Evolutionary conservation across 2,329 filamentous ascomycete genomes (phyloP).

Genomic region (Stemphylium beticola): DNA sequence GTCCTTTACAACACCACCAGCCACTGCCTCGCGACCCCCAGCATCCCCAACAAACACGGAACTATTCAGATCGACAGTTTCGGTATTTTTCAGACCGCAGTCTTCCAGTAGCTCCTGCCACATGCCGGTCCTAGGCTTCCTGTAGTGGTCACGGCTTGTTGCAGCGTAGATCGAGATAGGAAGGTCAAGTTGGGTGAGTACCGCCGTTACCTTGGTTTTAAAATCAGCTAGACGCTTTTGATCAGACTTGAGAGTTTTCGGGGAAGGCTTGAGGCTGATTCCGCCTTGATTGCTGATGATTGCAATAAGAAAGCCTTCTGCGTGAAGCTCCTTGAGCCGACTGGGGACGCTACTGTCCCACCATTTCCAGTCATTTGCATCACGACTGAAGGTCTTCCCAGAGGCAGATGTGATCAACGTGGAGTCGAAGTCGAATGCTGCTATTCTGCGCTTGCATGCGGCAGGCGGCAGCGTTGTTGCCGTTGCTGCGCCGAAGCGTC

Average conservation of each 20-base stretch:
- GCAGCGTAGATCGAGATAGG: conserved; percentile 86
- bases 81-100: conserved; percentile 55
- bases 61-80: conserved; percentile 68
- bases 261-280: conserved; percentile 73
- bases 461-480: conserved; percentile 33
- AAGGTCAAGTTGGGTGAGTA: conserved; percentile 75
- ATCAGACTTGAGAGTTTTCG: conserved; percentile 71
- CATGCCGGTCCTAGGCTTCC: conserved; percentile 90
- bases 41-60: conserved; percentile 94
- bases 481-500: conserved; percentile 66
- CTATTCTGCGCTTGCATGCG: conserved; percentile 38
- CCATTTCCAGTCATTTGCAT: conserved; percentile 90
- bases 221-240: conserved; percentile 77
- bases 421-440: conserved; percentile 67
- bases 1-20: conserved; percentile 56
- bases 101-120: conserved; percentile 72
- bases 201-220: conserved; percentile 76
- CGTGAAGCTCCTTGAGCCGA: conserved; percentile 70
- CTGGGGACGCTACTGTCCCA: conserved; percentile 77
- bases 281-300: conserved; percentile 91
- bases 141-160: conserved; percentile 78
- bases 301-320: conserved; percentile 76
- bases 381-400: conserved; percentile 76
- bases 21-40: conserved; percentile 56
- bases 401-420: conserved; percentile 83